Conservation (phyloP, 768 basidiomycete species). For the Sporobolomyces phaffii region DNA sequence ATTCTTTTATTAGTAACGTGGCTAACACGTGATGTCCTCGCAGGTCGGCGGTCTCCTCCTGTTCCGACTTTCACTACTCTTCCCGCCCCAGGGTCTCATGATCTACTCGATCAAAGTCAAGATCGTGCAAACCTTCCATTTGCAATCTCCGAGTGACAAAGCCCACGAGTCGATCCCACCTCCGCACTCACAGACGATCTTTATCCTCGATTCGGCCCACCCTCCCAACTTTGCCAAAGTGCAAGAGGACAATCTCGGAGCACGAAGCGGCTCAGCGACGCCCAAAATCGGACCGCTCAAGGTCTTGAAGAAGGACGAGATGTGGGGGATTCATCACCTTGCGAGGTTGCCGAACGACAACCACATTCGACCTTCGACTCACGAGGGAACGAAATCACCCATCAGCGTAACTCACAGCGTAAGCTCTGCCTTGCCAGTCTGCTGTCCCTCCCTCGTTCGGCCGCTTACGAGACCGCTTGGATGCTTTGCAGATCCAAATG, state of each 20-base stretch:
- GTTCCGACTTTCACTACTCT: constrained; percentile 35
- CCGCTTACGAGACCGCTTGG: no score
- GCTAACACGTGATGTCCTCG: no score
- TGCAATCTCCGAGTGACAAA: constrained; percentile 21
- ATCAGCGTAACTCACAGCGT: constrained; percentile 27
- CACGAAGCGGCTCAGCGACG: background rate
- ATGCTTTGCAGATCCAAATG: constrained; percentile 20
- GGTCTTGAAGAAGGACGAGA: constrained; percentile 17
- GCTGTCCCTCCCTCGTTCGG: background rate
- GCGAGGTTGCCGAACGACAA: constrained; percentile 38
- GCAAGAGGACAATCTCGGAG: constrained; percentile 1
- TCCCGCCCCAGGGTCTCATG: constrained; percentile 26
- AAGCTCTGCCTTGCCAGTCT: background rate
- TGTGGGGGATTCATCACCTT: constrained; percentile 33
- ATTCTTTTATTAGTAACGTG: background rate
- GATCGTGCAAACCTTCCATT: constrained; percentile 31
- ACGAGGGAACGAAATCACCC: constrained; percentile 23
- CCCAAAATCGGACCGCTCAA: constrained; percentile 22
- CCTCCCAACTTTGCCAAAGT: constrained; percentile 34
- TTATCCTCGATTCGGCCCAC: constrained; percentile 29
- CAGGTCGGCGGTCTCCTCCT: constrained; percentile 36
- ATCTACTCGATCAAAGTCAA: constrained; percentile 39
- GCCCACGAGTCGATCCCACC: constrained; percentile 11
- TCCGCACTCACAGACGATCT: constrained; percentile 17
- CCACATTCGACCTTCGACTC: constrained; percentile 35